A percentile compares a stretch with the other conserved stretches of the same genome.
Evolutionary conservation across 2,329 filamentous ascomycete genomes (phyloP).

Genomic region (Salinomyces thailandicus): DNA sequence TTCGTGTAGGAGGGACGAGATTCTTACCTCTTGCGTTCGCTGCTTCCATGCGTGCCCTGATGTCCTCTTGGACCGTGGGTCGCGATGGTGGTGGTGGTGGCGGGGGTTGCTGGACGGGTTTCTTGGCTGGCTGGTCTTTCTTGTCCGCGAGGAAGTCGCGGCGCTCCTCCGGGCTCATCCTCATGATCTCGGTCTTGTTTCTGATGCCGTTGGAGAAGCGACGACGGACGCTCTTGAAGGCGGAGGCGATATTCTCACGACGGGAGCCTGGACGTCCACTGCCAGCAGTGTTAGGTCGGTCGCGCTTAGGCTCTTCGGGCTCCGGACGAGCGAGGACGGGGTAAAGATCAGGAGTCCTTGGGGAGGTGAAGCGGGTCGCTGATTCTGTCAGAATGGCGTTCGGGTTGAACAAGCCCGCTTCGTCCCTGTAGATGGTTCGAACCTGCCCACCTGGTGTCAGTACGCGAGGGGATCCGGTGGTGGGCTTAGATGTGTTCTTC

Average conservation of each 20-base stretch:
- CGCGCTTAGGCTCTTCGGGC: too few relatives aligned
- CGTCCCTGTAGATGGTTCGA: slow-evolving; percentile 1
- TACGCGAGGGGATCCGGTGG: too few relatives aligned
- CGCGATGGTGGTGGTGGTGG: too few relatives aligned
- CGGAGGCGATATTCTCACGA: slow-evolving; percentile 1
- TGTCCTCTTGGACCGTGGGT: neutral
- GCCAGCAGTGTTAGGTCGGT: neutral
- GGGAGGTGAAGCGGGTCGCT: neutral
- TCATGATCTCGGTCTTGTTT: slow-evolving; percentile 4
- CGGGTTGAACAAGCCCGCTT: slow-evolving; percentile 3
- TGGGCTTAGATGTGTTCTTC: too few relatives aligned
- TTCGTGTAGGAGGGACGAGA: neutral
- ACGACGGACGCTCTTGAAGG: neutral
- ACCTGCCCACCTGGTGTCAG: neutral
- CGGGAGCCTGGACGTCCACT: neutral
- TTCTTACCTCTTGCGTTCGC: neutral
- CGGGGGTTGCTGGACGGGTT: too few relatives aligned
- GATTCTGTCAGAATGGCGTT: neutral
- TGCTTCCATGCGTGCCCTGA: neutral
- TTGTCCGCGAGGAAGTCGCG: neutral
- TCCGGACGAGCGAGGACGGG: too few relatives aligned
- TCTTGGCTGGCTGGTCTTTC: slow-evolving; percentile 6
- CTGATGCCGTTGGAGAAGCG: slow-evolving; percentile 4
- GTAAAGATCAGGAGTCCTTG: too few relatives aligned
- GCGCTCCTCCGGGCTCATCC: slow-evolving; percentile 3